Evolutionary conservation across 2,329 filamentous ascomycete species (phyloP).

Genomic region (Zasmidium cellare): DNA sequence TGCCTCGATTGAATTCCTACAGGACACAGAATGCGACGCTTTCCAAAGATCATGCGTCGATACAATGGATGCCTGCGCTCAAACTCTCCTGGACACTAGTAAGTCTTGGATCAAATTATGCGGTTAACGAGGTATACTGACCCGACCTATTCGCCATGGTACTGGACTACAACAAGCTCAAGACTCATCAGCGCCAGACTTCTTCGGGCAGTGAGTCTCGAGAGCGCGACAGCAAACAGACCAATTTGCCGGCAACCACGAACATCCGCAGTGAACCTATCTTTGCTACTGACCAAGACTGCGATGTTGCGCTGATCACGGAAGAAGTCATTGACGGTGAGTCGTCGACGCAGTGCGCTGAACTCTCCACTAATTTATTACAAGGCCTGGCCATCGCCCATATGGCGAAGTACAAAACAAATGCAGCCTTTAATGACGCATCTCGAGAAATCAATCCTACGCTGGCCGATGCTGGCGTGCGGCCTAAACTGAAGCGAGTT

Average conservation of each 20-base stretch:
- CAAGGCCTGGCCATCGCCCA: conserved; percentile 15
- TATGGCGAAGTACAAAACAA: conserved; percentile 14
- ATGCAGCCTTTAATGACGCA: conserved; percentile 18
- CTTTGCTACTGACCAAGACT: conserved; percentile 20
- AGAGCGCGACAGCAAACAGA: conserved; percentile 4
- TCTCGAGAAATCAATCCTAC: conserved; percentile 1
- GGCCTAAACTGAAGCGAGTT: conserved; percentile 13
- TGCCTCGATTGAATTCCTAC: conserved; percentile 45
- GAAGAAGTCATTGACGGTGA: conserved; percentile 23
- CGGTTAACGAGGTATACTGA: neutral
- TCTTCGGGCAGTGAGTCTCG: conserved; percentile 14
- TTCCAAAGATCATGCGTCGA: conserved; percentile 25
- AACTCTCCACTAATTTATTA: neutral
- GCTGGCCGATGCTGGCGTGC: neutral
- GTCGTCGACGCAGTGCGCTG: neutral
- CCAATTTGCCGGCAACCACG: conserved; percentile 12
- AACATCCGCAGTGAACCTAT: conserved; percentile 13
- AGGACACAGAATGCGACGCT: conserved; percentile 39
- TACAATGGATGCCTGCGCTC: conserved; percentile 23
- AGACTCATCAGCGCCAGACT: conserved; percentile 9
- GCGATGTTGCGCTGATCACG: conserved; percentile 18
- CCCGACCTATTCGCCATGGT: conserved; percentile 17
- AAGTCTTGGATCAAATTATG: neutral
- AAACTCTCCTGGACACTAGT: conserved; percentile 20
- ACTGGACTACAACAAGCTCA: conserved; percentile 23